phyloP scores from a whole-genome alignment of 257 asterid species.

The Solanum virginianum region DNA sequence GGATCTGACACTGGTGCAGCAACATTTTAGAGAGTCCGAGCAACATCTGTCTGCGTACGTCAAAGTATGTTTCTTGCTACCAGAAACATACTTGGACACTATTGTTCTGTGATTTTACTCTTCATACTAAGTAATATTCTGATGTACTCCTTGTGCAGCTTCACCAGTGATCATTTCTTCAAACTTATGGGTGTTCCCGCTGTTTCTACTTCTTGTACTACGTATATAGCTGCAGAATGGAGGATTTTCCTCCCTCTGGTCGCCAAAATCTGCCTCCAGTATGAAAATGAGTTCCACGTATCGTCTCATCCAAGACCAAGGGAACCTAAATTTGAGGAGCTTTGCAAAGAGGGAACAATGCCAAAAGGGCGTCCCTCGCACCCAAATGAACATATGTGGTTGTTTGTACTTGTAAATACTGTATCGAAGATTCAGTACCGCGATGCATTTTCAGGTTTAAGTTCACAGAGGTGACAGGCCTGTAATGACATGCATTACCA shows the following conservation, averaged over 20 bases:
- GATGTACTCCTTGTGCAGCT: conserved; percentile 37
- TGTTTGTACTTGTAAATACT: conserved; percentile 58
- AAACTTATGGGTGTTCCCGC: conserved; percentile 24
- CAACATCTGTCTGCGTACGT: background rate
- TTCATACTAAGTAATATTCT: background rate
- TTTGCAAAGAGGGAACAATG: conserved; percentile 33
- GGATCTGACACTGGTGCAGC: background rate
- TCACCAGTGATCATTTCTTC: conserved; percentile 30
- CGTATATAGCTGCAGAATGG: conserved; percentile 21
- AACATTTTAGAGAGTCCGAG: background rate
- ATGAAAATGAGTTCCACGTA: background rate
- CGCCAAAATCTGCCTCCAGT: background rate
- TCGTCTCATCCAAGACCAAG: background rate
- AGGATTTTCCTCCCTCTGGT: background rate
- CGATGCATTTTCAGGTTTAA: conserved; percentile 68
- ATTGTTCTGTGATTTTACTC: background rate
- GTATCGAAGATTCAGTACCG: conserved; percentile 28
- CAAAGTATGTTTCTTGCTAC: background rate
- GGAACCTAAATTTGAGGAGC: conserved; percentile 4
- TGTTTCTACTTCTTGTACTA: conserved; percentile 20
- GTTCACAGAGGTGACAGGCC: conserved; percentile 93
- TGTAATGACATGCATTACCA: conserved; percentile 24
- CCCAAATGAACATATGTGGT: conserved; percentile 38
- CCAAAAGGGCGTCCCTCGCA: conserved; percentile 23
- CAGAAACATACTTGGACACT: background rate